These are phyloP conservation scores for Fragaria ananassa DNA, from an alignment of 306 rosid genomes.

Conservation along the genomic window DNA sequence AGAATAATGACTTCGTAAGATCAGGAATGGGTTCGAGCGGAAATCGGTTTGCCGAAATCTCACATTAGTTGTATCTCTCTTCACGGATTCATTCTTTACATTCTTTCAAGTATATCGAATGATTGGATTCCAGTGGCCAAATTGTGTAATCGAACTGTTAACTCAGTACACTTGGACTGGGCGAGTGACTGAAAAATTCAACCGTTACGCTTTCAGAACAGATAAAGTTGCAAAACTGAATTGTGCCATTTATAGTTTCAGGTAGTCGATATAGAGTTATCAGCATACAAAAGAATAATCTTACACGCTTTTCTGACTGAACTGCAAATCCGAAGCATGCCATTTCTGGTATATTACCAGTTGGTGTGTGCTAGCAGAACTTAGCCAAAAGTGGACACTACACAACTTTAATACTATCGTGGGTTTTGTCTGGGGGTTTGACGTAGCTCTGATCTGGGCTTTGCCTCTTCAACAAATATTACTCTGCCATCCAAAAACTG, in stretches of 20 bases:
- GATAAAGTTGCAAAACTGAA: background rate
- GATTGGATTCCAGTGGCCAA: background rate
- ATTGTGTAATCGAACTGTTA: background rate
- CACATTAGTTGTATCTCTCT: background rate
- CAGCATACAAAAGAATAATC: background rate
- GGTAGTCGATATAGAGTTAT: background rate
- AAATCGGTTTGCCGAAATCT: background rate
- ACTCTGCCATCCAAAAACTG: conserved; percentile 95
- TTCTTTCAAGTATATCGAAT: background rate
- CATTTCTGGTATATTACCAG: background rate
- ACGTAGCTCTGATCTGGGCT: conserved; percentile 60
- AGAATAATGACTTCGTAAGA: background rate
- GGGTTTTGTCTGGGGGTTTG: conserved; percentile 39
- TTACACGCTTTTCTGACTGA: background rate
- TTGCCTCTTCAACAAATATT: conserved; percentile 90
- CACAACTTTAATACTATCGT: background rate
- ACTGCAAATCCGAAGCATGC: background rate
- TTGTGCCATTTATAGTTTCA: background rate
- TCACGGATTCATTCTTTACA: background rate
- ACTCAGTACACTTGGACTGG: background rate
- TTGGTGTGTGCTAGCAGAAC: background rate
- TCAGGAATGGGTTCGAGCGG: background rate
- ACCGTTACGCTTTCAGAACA: background rate
- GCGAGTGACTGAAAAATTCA: background rate
- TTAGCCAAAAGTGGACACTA: background rate